Evolutionary conservation across 1,284 basidiomycete genomes (phyloP).

Genomic region (Trichosporon sp.): DNA sequence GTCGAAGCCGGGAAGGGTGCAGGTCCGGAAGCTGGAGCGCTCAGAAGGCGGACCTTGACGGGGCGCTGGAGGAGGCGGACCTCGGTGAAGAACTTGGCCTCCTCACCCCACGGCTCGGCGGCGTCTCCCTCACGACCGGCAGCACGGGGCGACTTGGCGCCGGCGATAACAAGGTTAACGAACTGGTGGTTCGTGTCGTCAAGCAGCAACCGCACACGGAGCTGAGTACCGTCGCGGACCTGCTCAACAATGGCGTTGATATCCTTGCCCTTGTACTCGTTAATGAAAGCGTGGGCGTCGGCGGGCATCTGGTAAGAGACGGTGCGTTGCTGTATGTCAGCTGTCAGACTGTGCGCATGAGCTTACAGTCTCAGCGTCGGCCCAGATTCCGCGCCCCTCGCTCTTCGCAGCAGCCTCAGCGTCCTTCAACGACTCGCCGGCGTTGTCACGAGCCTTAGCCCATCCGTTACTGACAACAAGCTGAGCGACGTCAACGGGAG

Average conservation of each 20-base stretch:
- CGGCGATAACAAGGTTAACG: constrained; percentile 68
- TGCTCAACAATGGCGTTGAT: constrained; percentile 91
- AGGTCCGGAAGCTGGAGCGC: constrained; percentile 74
- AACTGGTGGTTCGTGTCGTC: constrained; percentile 75
- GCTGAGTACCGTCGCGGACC: constrained; percentile 88
- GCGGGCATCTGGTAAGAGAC: constrained; percentile 86
- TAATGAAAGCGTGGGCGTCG: constrained; percentile 84
- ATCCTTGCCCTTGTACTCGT: constrained; percentile 85
- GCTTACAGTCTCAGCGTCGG: constrained; percentile 65
- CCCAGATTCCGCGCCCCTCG: constrained; percentile 80
- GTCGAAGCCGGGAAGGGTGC: constrained; percentile 71
- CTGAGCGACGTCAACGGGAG: constrained; percentile 67
- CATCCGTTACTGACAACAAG: constrained; percentile 84
- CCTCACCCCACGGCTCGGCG: constrained; percentile 80
- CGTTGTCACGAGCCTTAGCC: constrained; percentile 87
- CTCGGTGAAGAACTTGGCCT: constrained; percentile 95
- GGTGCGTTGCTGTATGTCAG: constrained; percentile 63
- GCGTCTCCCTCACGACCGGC: constrained; percentile 70
- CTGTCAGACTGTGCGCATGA: not conserved
- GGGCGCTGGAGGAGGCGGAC: constrained; percentile 84
- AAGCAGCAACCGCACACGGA: constrained; percentile 84
- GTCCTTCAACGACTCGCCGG: constrained; percentile 61
- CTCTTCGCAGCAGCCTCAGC: constrained; percentile 77
- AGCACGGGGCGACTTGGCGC: constrained; percentile 76
- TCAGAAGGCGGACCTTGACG: constrained; percentile 84